Evolutionary conservation across 2,329 filamentous ascomycete genomes (phyloP), one percentile per base, ranked within the genome.

Genomic region (Aureobasidium sp.): DNA sequence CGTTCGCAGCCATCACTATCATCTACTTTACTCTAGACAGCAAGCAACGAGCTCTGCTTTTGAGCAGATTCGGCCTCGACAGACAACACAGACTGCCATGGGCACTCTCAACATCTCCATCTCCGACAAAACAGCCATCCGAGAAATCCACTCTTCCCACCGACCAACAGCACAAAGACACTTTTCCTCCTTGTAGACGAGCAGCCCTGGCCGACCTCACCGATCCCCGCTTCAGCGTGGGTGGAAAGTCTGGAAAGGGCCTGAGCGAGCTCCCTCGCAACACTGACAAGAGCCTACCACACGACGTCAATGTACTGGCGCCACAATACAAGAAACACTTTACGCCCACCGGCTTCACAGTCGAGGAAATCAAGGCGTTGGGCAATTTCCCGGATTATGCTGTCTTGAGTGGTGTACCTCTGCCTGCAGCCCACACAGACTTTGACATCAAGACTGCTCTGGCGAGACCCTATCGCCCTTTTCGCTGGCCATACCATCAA

Each of bases 401-500:
- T 6, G 76, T 79, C 2, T 76, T 96, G 12, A 90, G 87, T 53
- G 90, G 88, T 6, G 86, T 95, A 5, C 88, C 88, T 1, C 75
- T 88, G 51, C 91, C 91, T 0, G 66, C 77, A 9, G 79, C 87
- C 0, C 86, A 88, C 62, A 68, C 71, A 0, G 78, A 82, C 5
- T 94, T 94, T 70, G 78, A 90, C 65, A 85, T 91, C 61, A 75
- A 80, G 15, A 88, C 79, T 65, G 90, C 90, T 0, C 68, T 81
- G 11, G 83, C 90, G 1, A 80, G 91, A 62, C 90, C 90, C 0
- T 95, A 92, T 71, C 81, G 91, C 44, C 91, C 91, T 0, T 88
- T 95, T 47, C 76, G 91, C 68, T 95, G 91, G 91, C 78, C 81
- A 0, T 96, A 95, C 70, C 89, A 94, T 70, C 91, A 96, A 71